These are phyloP conservation scores for Wickerhamiella parazyma DNA, from an alignment of 805 yeast species.

Conservation along the genomic window DNA sequence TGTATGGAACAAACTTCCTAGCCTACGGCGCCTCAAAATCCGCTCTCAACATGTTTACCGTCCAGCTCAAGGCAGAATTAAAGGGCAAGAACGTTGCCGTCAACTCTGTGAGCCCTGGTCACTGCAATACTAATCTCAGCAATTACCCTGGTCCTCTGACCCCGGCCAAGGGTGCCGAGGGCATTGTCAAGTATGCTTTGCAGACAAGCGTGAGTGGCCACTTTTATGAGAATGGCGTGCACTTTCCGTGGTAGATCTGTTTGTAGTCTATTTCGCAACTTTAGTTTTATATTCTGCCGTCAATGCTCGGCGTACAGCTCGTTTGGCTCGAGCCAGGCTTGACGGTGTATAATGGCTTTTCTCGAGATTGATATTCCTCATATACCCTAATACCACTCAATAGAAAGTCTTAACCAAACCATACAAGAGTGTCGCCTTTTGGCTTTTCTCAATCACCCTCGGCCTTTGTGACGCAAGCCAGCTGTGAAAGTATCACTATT, in stretches of 20 bases:
- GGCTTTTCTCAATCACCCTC: background rate
- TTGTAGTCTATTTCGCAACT: too few relatives aligned
- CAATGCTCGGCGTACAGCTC: too few relatives aligned
- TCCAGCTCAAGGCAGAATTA: background rate
- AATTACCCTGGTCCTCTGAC: background rate
- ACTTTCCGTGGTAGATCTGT: background rate
- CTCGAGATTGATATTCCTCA: too few relatives aligned
- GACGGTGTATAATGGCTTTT: too few relatives aligned
- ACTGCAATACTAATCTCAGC: background rate
- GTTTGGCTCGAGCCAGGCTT: too few relatives aligned
- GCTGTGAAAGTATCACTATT: too few relatives aligned
- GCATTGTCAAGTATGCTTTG: background rate
- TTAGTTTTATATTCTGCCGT: too few relatives aligned
- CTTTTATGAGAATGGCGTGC: background rate
- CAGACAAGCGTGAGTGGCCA: background rate
- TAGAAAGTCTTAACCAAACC: too few relatives aligned
- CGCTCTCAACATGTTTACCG: slow-evolving; percentile 1
- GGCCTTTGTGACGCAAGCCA: too few relatives aligned
- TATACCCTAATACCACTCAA: too few relatives aligned
- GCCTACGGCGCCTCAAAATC: background rate
- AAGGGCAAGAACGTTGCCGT: background rate
- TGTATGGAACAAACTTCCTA: background rate
- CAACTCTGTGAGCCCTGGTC: background rate
- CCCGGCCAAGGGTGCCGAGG: background rate
- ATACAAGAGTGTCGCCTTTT: too few relatives aligned